Base-by-base conservation (phyloP, 2,329 filamentous ascomycete species). In the Fusarium tricinctum region DNA sequence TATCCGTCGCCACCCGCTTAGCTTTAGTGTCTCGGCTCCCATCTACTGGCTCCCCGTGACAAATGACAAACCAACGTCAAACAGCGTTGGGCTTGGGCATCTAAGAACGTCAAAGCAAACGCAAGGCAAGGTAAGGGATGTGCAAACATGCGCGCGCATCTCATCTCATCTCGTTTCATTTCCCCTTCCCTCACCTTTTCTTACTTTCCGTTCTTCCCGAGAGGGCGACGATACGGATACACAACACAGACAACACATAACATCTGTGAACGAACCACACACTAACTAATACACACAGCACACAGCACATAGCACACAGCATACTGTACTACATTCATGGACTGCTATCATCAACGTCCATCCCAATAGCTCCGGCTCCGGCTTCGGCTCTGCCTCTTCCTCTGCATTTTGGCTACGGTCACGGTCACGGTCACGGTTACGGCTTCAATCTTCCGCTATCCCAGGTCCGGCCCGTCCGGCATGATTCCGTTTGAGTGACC, bases 391-490 rank as follows among this genome's bases (percentile, higher is more conserved):
- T 26, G 26, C 26, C 26, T 26, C 26, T 10, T 8, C 28, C 26
- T 26, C 26, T 7, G 26, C 26, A 8, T 26, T 8, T 26, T 12
- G 4, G 9, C 13, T 30, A 12, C 10, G 9, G 28, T 10, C 13
- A 13, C 28, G 53, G 58, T 48, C 13, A 12, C 10, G 9, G 28
- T 10, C 13, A 13, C 28, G 53, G 58, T 48, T 28, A 19, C 23
- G 43, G 23, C 17, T 23, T 33, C 50, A 38, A n/a, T 22, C 42
- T 44, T 47, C 60, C 54, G 61, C 35, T 51, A 61, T 26, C 44
- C 56, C 67, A 64, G 66, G 67, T 53, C 64, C 67, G 67, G 66
- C 58, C 67, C 67, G 67, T 45, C 61, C 66, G 53, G 63, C 47
- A 53, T 45, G 14, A 46, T 35, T 64, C 63, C 66, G 49, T 30